Evolutionary conservation across 2,329 filamentous ascomycete species (phyloP).

Genomic region (Aureobasidium lini): DNA sequence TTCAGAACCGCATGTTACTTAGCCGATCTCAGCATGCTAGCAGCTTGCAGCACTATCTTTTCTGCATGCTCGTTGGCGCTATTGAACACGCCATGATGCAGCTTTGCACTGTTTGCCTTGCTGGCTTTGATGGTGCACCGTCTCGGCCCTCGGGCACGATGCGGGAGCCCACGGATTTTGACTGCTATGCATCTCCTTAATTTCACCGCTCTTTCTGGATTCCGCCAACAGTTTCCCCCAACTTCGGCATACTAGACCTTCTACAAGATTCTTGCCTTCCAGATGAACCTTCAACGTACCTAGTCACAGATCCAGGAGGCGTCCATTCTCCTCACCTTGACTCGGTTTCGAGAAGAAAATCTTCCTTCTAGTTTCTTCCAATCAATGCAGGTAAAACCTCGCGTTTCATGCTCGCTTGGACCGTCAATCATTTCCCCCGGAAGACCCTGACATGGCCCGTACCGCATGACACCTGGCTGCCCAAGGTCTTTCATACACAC

Average conservation of each 20-base stretch:
- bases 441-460: constrained; percentile 11
- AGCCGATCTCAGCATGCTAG: not conserved
- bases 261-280: not conserved
- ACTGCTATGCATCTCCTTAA: not conserved
- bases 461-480: constrained; percentile 8
- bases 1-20: not conserved
- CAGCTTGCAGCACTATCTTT: not conserved
- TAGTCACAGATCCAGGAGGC: not conserved
- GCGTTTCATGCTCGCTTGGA: not conserved
- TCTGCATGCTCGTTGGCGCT: constrained; percentile 10
- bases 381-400: not conserved
- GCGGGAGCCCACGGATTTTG: not conserved
- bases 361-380: not conserved
- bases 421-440: constrained; percentile 2
- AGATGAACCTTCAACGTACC: not conserved
- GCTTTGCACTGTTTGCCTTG: not conserved
- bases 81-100: constrained; percentile 1
- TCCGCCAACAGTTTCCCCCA: not conserved
- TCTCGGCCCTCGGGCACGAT: not conserved
- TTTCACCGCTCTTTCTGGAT: not conserved
- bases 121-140: not conserved
- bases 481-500: not conserved
- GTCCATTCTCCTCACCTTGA: not conserved
- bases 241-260: not conserved
- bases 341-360: not conserved